These are phyloP conservation scores for Coemansia sp. DNA, from an alignment of 192 early-diverging fungal species.

Conservation along the genomic window DNA sequence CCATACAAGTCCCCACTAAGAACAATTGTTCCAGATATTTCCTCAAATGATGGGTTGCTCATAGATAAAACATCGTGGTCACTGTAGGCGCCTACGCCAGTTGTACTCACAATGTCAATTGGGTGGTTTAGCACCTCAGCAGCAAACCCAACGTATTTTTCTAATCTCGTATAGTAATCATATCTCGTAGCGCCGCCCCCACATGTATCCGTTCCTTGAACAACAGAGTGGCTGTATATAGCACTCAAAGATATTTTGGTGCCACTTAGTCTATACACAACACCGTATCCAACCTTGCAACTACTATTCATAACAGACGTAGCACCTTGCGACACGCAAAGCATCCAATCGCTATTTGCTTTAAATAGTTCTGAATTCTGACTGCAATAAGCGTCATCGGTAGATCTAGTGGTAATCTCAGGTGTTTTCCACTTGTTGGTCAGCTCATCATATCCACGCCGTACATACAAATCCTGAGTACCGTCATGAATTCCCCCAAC, in stretches of 20 bases:
- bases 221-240: constrained; percentile 11
- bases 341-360: neutral
- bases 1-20: neutral
- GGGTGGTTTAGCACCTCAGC: neutral
- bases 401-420: neutral
- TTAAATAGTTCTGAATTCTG: neutral
- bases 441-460: neutral
- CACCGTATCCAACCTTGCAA: constrained; percentile 1
- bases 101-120: neutral
- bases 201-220: neutral
- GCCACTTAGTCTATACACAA: neutral
- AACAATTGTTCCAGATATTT: neutral
- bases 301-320: neutral
- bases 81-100: neutral
- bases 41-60: neutral
- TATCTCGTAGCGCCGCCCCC: neutral
- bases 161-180: constrained; percentile 6
- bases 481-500: neutral
- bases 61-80: neutral
- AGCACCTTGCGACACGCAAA: neutral
- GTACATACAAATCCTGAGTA: neutral
- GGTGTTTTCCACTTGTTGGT: neutral
- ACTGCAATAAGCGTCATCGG: neutral
- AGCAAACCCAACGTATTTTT: neutral
- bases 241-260: neutral